Evolutionary conservation across 2,329 filamentous ascomycete species (phyloP).

Genomic region (Trichoderma sp.): DNA sequence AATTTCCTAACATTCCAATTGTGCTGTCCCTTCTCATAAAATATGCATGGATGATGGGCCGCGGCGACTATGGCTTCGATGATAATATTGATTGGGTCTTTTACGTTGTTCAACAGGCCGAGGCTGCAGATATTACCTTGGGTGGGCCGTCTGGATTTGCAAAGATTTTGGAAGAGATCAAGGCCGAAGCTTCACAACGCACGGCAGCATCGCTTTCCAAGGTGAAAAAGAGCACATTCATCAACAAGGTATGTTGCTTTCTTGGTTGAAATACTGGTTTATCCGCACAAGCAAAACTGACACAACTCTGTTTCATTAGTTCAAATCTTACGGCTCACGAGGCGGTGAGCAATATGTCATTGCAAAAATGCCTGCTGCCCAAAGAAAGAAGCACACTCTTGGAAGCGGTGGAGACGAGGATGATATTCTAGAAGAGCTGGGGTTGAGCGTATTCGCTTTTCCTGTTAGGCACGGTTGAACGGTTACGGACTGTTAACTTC

Average conservation of each 20-base stretch:
- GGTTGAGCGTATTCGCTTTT: no score
- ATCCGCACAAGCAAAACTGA: background rate
- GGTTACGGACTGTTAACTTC: no score
- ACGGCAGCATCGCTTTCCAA: background rate
- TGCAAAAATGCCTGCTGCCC: background rate
- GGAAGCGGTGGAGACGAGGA: background rate
- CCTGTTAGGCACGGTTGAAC: no score
- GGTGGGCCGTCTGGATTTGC: background rate
- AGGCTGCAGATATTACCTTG: background rate
- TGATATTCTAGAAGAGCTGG: no score
- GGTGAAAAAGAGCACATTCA: background rate
- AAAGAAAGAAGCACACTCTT: background rate
- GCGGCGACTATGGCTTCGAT: conserved; percentile 16
- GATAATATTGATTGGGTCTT: background rate
- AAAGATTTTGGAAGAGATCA: background rate
- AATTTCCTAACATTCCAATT: conserved; percentile 24
- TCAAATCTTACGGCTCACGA: background rate
- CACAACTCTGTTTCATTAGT: background rate
- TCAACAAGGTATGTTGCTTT: conserved; percentile 6
- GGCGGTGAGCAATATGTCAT: conserved; percentile 9
- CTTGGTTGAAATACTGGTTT: background rate
- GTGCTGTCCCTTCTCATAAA: conserved; percentile 21
- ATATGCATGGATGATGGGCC: conserved; percentile 13
- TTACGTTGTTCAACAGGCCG: background rate
- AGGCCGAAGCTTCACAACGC: background rate